phyloP scores from a whole-genome alignment of 345 rosid species.

The Citrus reticulata region DNA sequence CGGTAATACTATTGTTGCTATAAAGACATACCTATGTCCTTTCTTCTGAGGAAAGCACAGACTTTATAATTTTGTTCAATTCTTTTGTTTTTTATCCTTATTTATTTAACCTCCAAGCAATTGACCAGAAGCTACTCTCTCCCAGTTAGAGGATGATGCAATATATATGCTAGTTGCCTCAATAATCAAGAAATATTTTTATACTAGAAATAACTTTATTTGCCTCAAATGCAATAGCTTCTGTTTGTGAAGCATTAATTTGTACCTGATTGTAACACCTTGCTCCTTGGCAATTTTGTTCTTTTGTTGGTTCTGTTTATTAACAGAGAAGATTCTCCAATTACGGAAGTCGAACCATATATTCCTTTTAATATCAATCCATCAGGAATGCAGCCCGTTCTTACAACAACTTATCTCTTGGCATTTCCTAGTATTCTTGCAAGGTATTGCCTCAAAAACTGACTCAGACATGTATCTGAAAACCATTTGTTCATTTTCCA shows the following conservation, averaged over 20 bases:
- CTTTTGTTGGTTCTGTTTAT: constrained; percentile 18
- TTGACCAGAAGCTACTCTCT: background rate
- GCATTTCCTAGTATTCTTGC: constrained; percentile 93
- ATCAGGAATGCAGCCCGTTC: constrained; percentile 97
- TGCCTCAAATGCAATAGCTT: background rate
- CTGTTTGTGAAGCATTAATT: background rate
- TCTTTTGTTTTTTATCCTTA: background rate
- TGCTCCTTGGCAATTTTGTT: background rate
- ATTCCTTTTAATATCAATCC: constrained; percentile 95
- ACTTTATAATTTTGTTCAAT: background rate
- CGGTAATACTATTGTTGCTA: constrained; percentile 40
- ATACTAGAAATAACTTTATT: background rate
- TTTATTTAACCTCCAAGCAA: background rate
- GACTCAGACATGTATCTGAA: background rate
- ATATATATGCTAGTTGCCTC: background rate
- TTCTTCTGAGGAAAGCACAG: background rate
- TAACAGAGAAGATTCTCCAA: constrained; percentile 80
- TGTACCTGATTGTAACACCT: constrained; percentile 8
- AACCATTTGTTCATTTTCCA: background rate
- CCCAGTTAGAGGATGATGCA: background rate
- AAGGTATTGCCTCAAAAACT: constrained; percentile 38
- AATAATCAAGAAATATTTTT: background rate
- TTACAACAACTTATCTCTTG: constrained; percentile 81
- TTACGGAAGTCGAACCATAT: constrained; percentile 93
- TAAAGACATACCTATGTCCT: background rate